Percentiles rank a stretch among this genome's conserved stretches.
Evolutionary conservation across 495 filamentous ascomycete genomes (phyloP).

Genomic region (Hypomontagnella monticulosa): DNA sequence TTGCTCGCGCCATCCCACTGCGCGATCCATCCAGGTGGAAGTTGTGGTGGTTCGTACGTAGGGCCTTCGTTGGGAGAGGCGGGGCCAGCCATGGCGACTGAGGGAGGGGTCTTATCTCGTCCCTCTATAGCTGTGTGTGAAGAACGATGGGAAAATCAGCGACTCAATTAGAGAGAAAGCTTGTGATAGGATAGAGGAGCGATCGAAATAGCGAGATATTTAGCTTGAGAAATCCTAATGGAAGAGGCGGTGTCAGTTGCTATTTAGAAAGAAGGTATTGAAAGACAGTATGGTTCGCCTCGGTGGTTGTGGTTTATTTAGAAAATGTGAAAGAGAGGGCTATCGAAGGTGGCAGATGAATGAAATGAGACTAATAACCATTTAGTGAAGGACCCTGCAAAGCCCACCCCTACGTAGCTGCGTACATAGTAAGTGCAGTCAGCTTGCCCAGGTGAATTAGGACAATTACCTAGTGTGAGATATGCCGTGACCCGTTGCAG

Average conservation of each 20-base stretch:
- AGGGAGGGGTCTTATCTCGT: conserved; percentile 38
- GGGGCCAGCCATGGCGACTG: conserved; percentile 57
- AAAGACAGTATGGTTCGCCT: conserved; percentile 31
- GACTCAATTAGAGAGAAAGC: conserved; percentile 11
- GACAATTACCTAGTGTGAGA: neutral
- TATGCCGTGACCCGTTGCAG: conserved; percentile 33
- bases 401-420: conserved; percentile 10
- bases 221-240: neutral
- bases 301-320: conserved; percentile 20
- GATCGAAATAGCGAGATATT: conserved; percentile 3
- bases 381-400: conserved; percentile 32
- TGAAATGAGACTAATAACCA: conserved; percentile 26
- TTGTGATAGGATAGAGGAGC: neutral
- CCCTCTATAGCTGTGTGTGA: conserved; percentile 26
- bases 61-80: conserved; percentile 73
- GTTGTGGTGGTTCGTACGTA: conserved; percentile 72
- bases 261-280: conserved; percentile 8
- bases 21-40: conserved; percentile 82
- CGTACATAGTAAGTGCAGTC: conserved; percentile 14
- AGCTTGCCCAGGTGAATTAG: conserved; percentile 26
- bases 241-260: conserved; percentile 21
- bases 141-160: conserved; percentile 12
- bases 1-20: conserved; percentile 80
- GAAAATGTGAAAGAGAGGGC: conserved; percentile 37
- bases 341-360: conserved; percentile 35